Base-by-base conservation (phyloP, 306 rosid genomes). In the Vicia faba region DNA sequence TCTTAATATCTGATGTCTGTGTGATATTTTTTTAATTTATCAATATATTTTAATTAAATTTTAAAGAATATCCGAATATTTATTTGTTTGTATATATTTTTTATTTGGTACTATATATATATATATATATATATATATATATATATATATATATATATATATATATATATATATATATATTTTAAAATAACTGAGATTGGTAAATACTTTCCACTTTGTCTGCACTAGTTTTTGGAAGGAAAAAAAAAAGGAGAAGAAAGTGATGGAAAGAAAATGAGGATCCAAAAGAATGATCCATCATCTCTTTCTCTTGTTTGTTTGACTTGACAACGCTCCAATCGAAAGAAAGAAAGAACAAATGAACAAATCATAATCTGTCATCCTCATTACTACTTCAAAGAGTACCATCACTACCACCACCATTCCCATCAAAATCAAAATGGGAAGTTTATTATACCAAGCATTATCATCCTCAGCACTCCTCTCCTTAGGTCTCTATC, bases 401-500 rank as follows among this genome's bases (percentile, higher is more conserved):
- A 16, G 3, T 18, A 49, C 55, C 26, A 26, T 3, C 56, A 18
- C 16, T 9, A 49, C 0, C 26, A 16, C 7, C 26, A 49, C 11
- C 55, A 16, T 7, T 20, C 8, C 1, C 0, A 53, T 23, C 59
- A 53, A 2, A 25, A 54, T 54, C 16, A 54, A 12, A 26, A 54
- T 55, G 61, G 61, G 61, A 12, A 55, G 61, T 16, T 55, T 55
- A 55, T 55, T 59, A 11, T 61, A 61, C 77, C 85, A 90, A 57
- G 70, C 85, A 4, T 36, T 89, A 35, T 71, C 85, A 0, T 83
- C 95, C 0, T 54, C 85, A 15, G 82, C 84, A 4, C 68, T 93
- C 7, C 7, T 88, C 0, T 63, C 79, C 0, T 65, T 89, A 5
- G 99, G 99, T 15, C 73, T 93, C 7, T 86, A 86, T 82, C 95